Evolutionary conservation across 2,329 filamentous ascomycete genomes (phyloP), one percentile per base, ranked within the genome.

Genomic region (Trichoderma sp.): DNA sequence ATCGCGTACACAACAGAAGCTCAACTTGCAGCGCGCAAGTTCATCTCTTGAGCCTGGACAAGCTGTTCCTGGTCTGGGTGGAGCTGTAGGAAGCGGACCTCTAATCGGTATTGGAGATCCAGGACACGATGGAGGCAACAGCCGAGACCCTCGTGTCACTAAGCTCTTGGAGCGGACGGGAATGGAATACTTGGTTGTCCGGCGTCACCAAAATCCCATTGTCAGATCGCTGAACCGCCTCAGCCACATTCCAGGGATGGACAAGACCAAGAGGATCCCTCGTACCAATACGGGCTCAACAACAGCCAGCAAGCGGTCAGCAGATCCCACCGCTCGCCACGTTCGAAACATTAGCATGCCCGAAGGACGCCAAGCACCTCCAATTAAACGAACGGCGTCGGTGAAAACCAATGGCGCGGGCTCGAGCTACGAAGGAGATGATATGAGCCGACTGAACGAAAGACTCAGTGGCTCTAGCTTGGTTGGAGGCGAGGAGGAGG

Each of bases 141-240:
- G 84, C 58, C 80, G 85, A 18, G 89, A 92, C 74, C 89, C 89
- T 1, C 84, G 90, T 5, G 83, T 91, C 32, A 83, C 85, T 73
- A 86, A 87, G 75, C 84, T 90, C 59, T 84, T 92, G 66, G 90
- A 92, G 76, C 85, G 89, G 58, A 91, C 90, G 1, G 89, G 88
- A 18, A 86, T 91, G 78, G 90, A 93, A 75, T 93, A 92, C 76
- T 83, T 89, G n/a, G 90, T 92, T 10, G 89, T 93, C 39, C 85
- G 90, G 66, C 84, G 91, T 55, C 90, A 90, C 75, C 89, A 91
- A 74, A 91, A 92, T 73, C 90, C 91, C 0, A 83, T 93, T 21
- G 87, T 86, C 5, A 85, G 90, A 56, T 90, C 89, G 0, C 79
- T 93, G 21, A 78, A 78, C 51, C 79, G 81, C 4, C 75, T 83